A percentile compares a stretch with the other conserved stretches of the same genome.
Evolutionary conservation across 2,329 filamentous ascomycete genomes (phyloP).

Genomic region (Claviceps purpurea): DNA sequence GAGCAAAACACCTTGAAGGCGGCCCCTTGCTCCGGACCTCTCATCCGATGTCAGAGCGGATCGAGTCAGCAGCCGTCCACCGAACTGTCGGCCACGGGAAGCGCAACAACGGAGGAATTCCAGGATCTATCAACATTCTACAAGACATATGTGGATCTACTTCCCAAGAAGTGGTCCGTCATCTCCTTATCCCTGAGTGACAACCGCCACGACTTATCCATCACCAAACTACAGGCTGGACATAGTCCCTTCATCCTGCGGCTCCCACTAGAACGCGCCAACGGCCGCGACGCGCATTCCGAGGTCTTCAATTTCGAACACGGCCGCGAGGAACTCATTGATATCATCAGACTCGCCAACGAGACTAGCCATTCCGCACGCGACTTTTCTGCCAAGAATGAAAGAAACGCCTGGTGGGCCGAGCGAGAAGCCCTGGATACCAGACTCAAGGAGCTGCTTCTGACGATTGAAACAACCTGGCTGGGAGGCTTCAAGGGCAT

Average conservation of each 20-base stretch:
- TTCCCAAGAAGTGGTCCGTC: conserved; percentile 72
- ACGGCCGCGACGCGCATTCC: conserved; percentile 61
- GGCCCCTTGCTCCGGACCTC: neutral
- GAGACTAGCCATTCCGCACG: conserved; percentile 62
- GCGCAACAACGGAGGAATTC: conserved; percentile 24
- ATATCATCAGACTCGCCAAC: conserved; percentile 74
- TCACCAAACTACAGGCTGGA: conserved; percentile 69
- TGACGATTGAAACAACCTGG: conserved; percentile 86
- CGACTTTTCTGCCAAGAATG: conserved; percentile 59
- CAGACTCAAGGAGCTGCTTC: conserved; percentile 62
- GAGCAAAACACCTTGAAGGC: conserved; percentile 39
- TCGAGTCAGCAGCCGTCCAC: neutral
- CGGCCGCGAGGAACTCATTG: conserved; percentile 64
- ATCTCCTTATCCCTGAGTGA: conserved; percentile 78
- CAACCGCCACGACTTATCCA: conserved; percentile 68
- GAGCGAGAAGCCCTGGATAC: conserved; percentile 69
- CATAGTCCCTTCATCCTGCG: conserved; percentile 75
- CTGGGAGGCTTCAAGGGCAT: conserved; percentile 88
- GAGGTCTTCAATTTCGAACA: conserved; percentile 75
- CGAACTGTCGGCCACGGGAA: conserved; percentile 1
- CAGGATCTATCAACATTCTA: conserved; percentile 54
- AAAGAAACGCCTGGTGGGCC: conserved; percentile 79
- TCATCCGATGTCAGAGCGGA: conserved; percentile 22
- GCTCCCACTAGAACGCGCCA: conserved; percentile 71
- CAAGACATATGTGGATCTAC: conserved; percentile 68